phyloP scores from a whole-genome alignment of 345 rosid species.

The Eucalyptus guilfoylei region DNA sequence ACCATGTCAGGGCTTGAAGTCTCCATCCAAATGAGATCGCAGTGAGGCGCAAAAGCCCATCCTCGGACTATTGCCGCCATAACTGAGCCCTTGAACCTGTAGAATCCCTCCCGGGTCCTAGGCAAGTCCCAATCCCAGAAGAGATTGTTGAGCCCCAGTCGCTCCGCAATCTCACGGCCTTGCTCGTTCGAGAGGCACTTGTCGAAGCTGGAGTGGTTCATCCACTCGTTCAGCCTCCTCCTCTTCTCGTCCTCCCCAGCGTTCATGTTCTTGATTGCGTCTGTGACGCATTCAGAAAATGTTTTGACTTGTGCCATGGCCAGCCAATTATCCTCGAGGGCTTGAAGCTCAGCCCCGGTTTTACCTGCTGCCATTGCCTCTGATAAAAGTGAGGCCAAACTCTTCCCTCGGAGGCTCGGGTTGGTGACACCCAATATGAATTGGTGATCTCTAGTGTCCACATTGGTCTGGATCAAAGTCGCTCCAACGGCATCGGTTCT shows the following conservation, averaged over 20 bases:
- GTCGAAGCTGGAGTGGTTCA: conserved; percentile 46
- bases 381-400: conserved; percentile 51
- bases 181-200: conserved; percentile 65
- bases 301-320: conserved; percentile 68
- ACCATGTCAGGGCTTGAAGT: conserved; percentile 69
- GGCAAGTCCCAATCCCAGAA: conserved; percentile 99
- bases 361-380: conserved; percentile 74
- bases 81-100: conserved; percentile 84
- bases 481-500: conserved; percentile 89
- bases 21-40: conserved; percentile 95
- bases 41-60: conserved; percentile 77
- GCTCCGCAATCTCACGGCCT: conserved; percentile 59
- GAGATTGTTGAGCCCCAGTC: conserved; percentile 59
- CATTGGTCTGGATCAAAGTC: conserved; percentile 70
- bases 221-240: conserved; percentile 60
- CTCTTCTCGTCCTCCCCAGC: conserved; percentile 46
- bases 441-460: conserved; percentile 84
- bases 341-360: conserved; percentile 66
- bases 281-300: conserved; percentile 54
- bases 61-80: conserved; percentile 79
- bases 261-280: conserved; percentile 52
- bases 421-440: conserved; percentile 86
- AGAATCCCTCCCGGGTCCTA: conserved; percentile 91
- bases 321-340: conserved; percentile 79
- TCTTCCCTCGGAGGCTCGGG: conserved; percentile 54